Base-by-base conservation (phyloP, 75 land plant species). In the Pseudotsuga menziesii region DNA sequence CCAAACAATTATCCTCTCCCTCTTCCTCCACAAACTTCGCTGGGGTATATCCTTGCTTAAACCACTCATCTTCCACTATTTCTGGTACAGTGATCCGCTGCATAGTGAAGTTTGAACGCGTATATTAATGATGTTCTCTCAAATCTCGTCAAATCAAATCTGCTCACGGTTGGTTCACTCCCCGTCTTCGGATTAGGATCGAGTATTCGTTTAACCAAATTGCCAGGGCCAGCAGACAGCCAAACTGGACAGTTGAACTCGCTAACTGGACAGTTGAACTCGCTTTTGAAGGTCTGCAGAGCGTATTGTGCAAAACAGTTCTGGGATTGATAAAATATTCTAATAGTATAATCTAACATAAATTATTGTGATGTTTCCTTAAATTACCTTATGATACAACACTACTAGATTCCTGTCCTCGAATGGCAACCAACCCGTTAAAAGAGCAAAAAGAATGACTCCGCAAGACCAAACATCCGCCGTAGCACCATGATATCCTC, bases 31-130 rank as follows among this genome's bases (percentile, higher is more conserved):
- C 75, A n/a, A 77, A 29, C 57, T 52, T 56, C 25, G 80, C 85
- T 8, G 94, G 92, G 39, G 54, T 56, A 61, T 93, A 96, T 11
- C 80, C 87, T 75, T 86, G 81, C 73, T 84, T 88, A 69, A 93
- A 96, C 98, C 98, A 95, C 25, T 80, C 85, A 79, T 95, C 83
- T 35, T 76, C 88, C 78, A 86, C 85, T 52, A 95, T 89, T 54
- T 81, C 88, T 4, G 79, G 83, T 52, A 92, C 66, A 12, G 77
- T 88, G 32, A 92, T 89, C 48, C 98, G 82, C 88, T 72, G 56
- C 32, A 57, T 57, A 13, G 19, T 13, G 58, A 13, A 12, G 19
- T 57, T 17, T 57, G 19, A 57, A 17, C 58, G 58, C 1, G 32
- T 1, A 29, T 57, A 57, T 13, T 17, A 57, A 57, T 13, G 17